Percentiles rank a stretch among this genome's conserved stretches.
Conservation (phyloP, 2,329 filamentous ascomycete genomes). For the Fusarium austroafricanum region DNA sequence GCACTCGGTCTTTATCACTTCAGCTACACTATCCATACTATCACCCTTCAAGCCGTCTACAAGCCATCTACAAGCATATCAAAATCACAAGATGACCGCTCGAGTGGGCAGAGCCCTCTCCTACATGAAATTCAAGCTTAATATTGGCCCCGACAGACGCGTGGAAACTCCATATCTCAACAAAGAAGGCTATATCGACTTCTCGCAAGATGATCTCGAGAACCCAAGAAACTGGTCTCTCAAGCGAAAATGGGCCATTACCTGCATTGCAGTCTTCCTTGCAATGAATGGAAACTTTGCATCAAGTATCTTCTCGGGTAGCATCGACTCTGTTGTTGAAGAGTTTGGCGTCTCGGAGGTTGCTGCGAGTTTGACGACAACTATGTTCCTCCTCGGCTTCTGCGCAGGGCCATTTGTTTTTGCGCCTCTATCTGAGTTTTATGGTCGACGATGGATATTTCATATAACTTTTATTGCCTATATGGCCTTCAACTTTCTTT, state of each 20-base stretch:
- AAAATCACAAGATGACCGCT: not conserved
- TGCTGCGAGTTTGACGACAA: conserved; percentile 62
- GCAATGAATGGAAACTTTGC: conserved; percentile 68
- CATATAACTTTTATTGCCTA: conserved; percentile 62
- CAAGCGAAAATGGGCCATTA: conserved; percentile 55
- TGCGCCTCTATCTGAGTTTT: conserved; percentile 68
- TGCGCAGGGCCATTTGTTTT: conserved; percentile 69
- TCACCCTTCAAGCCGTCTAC: not conserved
- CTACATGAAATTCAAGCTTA: conserved; percentile 14
- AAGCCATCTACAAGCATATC: not conserved
- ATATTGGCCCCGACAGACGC: not conserved
- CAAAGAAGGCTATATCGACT: conserved; percentile 62
- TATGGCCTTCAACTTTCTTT: conserved; percentile 63
- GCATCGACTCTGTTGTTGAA: conserved; percentile 46
- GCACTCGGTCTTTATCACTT: not conserved
- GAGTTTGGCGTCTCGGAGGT: conserved; percentile 60
- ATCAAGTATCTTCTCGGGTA: conserved; percentile 50
- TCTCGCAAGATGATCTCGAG: conserved; percentile 62
- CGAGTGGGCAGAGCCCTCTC: conserved; percentile 1
- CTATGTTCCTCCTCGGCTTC: conserved; percentile 67
- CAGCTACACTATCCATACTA: not conserved
- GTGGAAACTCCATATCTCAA: conserved; percentile 58
- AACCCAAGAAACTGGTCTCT: conserved; percentile 62
- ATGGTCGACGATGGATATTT: conserved; percentile 65
- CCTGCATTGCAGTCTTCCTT: conserved; percentile 56